These are phyloP conservation scores for Waltergamsia citrina DNA, from an alignment of 2,329 filamentous ascomycete genomes.

Conservation along the genomic window DNA sequence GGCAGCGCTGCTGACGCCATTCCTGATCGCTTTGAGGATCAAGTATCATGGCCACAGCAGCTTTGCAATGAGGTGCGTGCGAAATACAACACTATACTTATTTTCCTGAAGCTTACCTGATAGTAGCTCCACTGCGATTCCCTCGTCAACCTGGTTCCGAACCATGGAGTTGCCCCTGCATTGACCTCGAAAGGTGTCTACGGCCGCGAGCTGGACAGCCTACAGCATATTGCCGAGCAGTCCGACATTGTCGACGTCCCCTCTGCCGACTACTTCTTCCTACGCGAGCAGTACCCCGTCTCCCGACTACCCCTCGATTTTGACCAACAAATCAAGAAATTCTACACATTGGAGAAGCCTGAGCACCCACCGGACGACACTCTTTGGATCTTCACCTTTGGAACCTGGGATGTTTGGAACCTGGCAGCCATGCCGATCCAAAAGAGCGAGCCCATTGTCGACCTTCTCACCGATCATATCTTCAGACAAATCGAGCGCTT, in stretches of 20 bases:
- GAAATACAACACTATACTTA: background rate
- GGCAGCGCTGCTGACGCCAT: conserved; percentile 23
- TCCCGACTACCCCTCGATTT: conserved; percentile 29
- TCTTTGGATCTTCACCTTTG: conserved; percentile 41
- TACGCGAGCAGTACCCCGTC: conserved; percentile 31
- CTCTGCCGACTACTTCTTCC: conserved; percentile 32
- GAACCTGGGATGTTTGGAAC: conserved; percentile 46
- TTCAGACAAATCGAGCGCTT: conserved; percentile 37
- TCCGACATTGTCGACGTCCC: conserved; percentile 21
- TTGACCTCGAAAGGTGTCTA: conserved; percentile 47
- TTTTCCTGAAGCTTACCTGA: background rate
- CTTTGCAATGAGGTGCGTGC: conserved; percentile 36
- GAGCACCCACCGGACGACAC: conserved; percentile 30
- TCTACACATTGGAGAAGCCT: conserved; percentile 29
- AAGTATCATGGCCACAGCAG: conserved; percentile 34
- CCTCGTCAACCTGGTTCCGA: conserved; percentile 35
- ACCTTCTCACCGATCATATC: conserved; percentile 24
- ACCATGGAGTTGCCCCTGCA: conserved; percentile 29
- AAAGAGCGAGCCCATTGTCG: conserved; percentile 24
- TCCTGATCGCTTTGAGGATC: conserved; percentile 8
- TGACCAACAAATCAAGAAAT: conserved; percentile 30
- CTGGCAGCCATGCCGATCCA: conserved; percentile 34
- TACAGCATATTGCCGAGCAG: conserved; percentile 21
- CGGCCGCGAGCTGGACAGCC: conserved; percentile 25
- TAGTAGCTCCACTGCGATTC: conserved; percentile 34